Evolutionary conservation across 2,329 filamentous ascomycete genomes (phyloP).

Genomic region (Aspergillus unguis): DNA sequence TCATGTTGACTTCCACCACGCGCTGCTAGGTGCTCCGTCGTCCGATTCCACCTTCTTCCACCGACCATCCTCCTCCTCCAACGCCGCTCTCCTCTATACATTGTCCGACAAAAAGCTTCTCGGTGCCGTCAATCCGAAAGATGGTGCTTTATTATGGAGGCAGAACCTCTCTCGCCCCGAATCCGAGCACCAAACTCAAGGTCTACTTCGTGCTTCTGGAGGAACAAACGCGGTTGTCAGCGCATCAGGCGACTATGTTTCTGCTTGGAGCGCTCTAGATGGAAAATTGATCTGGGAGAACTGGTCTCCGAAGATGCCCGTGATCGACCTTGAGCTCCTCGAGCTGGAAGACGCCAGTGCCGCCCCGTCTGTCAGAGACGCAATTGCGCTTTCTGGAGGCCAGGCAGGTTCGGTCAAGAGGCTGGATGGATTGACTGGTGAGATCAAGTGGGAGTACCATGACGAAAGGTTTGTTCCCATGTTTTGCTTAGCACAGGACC

Average conservation of each 20-base stretch:
- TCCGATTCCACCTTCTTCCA: conserved; percentile 91
- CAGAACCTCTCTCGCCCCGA: conserved; percentile 62
- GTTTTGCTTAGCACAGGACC: no score
- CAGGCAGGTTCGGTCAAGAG: conserved; percentile 60
- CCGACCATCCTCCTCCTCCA: conserved; percentile 73
- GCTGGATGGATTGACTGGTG: conserved; percentile 69
- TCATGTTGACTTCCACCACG: conserved; percentile 88
- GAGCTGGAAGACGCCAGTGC: conserved; percentile 60
- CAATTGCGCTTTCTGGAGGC: conserved; percentile 64
- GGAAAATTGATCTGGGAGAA: conserved; percentile 76
- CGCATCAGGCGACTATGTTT: conserved; percentile 66
- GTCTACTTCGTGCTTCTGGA: conserved; percentile 67
- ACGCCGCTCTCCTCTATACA: conserved; percentile 86
- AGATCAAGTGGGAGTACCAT: conserved; percentile 73
- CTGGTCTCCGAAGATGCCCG: conserved; percentile 50
- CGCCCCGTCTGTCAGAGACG: conserved; percentile 53
- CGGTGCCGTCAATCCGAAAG: conserved; percentile 84
- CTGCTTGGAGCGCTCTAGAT: conserved; percentile 78
- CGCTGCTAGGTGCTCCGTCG: conserved; percentile 79
- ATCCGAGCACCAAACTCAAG: conserved; percentile 15
- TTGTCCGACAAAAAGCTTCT: conserved; percentile 79
- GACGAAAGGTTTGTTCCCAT: conserved; percentile 51
- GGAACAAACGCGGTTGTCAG: conserved; percentile 74
- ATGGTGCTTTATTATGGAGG: conserved; percentile 81
- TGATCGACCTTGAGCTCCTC: conserved; percentile 64